Percentiles rank a stretch among this genome's conserved stretches.
Evolutionary conservation across 176 grass and related monocot genomes (phyloP).

Genomic region (Musa beccarii): DNA sequence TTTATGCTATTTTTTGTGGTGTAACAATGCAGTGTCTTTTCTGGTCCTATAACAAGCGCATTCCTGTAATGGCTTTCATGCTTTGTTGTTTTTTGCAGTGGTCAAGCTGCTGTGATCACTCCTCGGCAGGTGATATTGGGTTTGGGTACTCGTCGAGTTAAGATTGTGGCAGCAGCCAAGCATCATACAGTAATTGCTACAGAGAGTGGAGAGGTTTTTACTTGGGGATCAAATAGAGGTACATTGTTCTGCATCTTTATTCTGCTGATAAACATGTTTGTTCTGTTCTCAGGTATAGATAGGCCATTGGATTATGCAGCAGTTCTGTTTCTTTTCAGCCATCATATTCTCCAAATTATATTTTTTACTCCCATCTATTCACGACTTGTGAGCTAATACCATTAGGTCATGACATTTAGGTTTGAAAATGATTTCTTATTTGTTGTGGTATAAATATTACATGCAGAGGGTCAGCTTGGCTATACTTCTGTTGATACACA

Average conservation of each 20-base stretch:
- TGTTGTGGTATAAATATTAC: conserved; percentile 18
- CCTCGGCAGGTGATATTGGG: conserved; percentile 78
- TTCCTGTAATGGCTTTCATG: neutral
- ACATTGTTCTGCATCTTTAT: conserved; percentile 20
- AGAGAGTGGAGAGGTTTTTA: conserved; percentile 79
- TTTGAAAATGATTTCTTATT: conserved; percentile 17
- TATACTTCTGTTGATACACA: conserved; percentile 98
- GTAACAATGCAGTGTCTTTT: neutral
- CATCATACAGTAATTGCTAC: conserved; percentile 97
- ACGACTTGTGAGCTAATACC: neutral
- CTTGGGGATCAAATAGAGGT: conserved; percentile 99
- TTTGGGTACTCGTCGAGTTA: conserved; percentile 57
- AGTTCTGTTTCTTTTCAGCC: neutral
- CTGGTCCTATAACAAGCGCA: conserved; percentile 4
- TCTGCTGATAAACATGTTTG: neutral
- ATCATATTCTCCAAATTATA: no score
- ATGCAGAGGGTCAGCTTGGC: conserved; percentile 94
- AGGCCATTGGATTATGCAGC: neutral
- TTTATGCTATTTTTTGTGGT: no score
- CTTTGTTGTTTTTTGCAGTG: conserved; percentile 45
- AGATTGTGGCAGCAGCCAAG: conserved; percentile 80
- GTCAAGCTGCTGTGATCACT: conserved; percentile 92
- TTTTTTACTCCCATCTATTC: neutral
- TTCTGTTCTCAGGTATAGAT: neutral
- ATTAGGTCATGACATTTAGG: neutral